Conservation (phyloP, 345 rosid species). For the Psidium friedrichsthalianum region DNA sequence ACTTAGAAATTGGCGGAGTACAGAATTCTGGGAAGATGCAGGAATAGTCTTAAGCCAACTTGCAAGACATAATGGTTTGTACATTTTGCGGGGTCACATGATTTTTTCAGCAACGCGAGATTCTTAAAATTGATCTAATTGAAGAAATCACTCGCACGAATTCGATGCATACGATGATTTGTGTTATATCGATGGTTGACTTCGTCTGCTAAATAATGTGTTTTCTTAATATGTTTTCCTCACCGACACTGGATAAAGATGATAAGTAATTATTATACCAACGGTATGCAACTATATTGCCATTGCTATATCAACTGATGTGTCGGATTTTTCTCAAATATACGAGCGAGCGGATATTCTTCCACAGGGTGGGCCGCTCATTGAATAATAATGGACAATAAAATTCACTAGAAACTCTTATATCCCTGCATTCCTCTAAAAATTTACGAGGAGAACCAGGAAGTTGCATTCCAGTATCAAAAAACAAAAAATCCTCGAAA, state of each 20-base stretch:
- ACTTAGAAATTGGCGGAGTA: not conserved
- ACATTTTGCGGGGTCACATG: not conserved
- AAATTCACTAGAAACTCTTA: not conserved
- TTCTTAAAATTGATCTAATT: not conserved
- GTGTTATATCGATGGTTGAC: not conserved
- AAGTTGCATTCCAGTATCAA: not conserved
- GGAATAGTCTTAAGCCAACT: not conserved
- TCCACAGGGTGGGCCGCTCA: not conserved
- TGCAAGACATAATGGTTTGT: not conserved
- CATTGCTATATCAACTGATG: not conserved
- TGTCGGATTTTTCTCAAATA: not conserved
- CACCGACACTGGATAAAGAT: rapidly evolving
- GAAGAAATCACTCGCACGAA: not conserved
- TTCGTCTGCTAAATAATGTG: not conserved
- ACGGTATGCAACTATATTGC: not conserved
- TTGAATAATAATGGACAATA: not conserved
- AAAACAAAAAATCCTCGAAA: not conserved
- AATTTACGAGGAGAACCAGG: not conserved
- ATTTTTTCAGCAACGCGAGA: rapidly evolving
- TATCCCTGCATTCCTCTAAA: not conserved
- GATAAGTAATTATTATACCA: not conserved
- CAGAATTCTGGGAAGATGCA: not conserved
- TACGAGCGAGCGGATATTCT: not conserved
- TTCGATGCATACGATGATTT: not conserved
- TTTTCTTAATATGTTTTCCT: not conserved